Base-by-base conservation (phyloP, 2,329 filamentous ascomycete genomes). In the Penicillium brevicompactum region DNA sequence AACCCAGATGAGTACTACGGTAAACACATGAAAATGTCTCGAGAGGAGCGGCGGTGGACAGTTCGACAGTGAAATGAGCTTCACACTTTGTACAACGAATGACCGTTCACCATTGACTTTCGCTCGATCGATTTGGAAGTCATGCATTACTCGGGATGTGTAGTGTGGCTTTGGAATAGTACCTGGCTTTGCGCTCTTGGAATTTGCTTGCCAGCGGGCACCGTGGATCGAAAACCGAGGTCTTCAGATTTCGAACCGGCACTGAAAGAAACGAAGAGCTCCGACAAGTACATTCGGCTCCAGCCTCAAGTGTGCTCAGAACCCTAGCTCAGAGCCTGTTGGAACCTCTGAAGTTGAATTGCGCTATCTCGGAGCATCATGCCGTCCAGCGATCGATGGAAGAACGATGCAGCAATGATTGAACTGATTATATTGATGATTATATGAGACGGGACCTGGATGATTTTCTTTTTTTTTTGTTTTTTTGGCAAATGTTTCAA, bases 1-100 rank as follows among this genome's bases (percentile, higher is more conserved):
- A 75, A 77, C 16, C 70, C 73, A 5, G 75, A 79, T 16, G 78
- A 79, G 49, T 80, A 79, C 58, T 80, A 80, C 48, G 78, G 78
- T 45, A 70, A 65, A n/a, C 74, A 79, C 58, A 70, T 64, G 40
- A 79, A 78, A 66, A 70, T 80, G 66, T 72, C 72, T 34, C 70
- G 69, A 49, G 78, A 80, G 38, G 78, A 80, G 59, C 68, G 77
- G 62, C 70, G 78, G 62, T 80, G 78, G 78, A 68, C 62, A 38
- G 66, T 70, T 5, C 70, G 72, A 46, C 70, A 74, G 61, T 74
- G 68, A 73, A 51, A 37, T 30, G n/a, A 38, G 18, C 43, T 31
- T 45, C 47, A 30, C 34, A 14, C 14, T 46, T 32, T 54, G 32
- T 55, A 53, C 24, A 46, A 50, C 22, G 24, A 46, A 46, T 51